Percentiles rank a stretch among this genome's conserved stretches.
phyloP scores from a whole-genome alignment of 371 early-diverging fungal genomes.

The Syncephalis fuscata region DNA sequence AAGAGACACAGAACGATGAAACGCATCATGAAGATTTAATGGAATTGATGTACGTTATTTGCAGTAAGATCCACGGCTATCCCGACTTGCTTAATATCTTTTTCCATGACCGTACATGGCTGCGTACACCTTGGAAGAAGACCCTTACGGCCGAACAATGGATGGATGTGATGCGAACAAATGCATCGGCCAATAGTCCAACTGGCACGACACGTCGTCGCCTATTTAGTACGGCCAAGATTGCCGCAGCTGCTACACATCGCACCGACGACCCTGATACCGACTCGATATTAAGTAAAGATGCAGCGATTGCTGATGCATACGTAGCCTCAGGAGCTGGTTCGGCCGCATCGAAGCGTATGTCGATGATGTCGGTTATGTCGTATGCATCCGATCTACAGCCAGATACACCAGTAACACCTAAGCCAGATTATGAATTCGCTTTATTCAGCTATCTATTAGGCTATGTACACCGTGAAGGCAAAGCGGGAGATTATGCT shows the following conservation, averaged over 20 bases:
- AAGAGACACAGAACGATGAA: constrained; percentile 34
- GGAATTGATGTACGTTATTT: constrained; percentile 74
- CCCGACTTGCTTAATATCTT: constrained; percentile 80
- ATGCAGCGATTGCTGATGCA: no score
- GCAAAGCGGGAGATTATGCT: constrained; percentile 75
- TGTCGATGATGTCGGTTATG: constrained; percentile 4
- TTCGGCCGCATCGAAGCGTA: constrained; percentile 2
- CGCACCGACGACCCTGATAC: not conserved
- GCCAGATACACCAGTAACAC: constrained; percentile 3
- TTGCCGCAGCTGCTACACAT: not conserved
- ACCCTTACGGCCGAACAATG: not conserved
- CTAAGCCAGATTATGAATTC: constrained; percentile 57
- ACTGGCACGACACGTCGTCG: no score
- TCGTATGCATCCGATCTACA: not conserved
- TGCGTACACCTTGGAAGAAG: constrained; percentile 37
- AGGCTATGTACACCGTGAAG: constrained; percentile 74
- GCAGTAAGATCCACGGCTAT: constrained; percentile 79
- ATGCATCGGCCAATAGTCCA: no score
- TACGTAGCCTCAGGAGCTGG: not conserved
- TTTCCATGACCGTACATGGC: constrained; percentile 68
- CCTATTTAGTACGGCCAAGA: not conserved
- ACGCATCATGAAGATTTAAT: constrained; percentile 68
- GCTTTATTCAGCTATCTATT: constrained; percentile 71
- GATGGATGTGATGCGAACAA: no score
- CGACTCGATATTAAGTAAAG: no score